Percentiles rank a stretch among this genome's conserved stretches.
Evolutionary conservation across 2,329 filamentous ascomycete genomes (phyloP).

Genomic region (Ilyonectria mors-panacis): DNA sequence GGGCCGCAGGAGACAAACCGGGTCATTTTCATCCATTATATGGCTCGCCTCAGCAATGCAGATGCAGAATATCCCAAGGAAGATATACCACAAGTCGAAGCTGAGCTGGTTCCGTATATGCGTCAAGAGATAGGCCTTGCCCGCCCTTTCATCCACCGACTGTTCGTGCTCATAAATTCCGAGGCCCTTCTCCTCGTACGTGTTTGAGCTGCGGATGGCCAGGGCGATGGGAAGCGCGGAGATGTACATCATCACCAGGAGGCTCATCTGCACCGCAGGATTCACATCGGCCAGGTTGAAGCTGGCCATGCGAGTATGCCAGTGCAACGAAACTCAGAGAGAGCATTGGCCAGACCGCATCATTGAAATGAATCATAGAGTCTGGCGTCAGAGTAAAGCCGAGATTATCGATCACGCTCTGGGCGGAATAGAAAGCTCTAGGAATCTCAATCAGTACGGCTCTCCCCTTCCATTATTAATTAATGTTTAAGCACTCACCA

Average conservation of each 20-base stretch:
- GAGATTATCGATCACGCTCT: conserved; percentile 67
- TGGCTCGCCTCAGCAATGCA: conserved; percentile 48
- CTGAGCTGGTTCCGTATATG: conserved; percentile 56
- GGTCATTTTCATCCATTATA: conserved; percentile 43
- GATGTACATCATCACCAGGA: conserved; percentile 77
- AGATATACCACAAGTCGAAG: conserved; percentile 60
- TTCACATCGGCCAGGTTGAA: conserved; percentile 66
- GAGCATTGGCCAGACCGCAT: conserved; percentile 59
- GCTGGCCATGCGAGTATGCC: conserved; percentile 63
- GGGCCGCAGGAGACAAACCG: conserved; percentile 30
- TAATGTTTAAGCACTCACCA: conserved; percentile 56
- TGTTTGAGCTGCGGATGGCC: conserved; percentile 71
- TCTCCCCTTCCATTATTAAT: background rate
- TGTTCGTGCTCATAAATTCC: conserved; percentile 65
- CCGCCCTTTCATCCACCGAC: conserved; percentile 45
- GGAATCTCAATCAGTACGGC: conserved; percentile 17
- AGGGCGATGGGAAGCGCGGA: conserved; percentile 73
- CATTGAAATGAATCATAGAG: conserved; percentile 65
- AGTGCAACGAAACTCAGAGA: conserved; percentile 65
- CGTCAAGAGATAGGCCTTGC: conserved; percentile 49
- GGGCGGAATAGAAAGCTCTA: conserved; percentile 64
- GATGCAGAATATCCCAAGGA: conserved; percentile 54
- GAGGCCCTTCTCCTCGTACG: conserved; percentile 73
- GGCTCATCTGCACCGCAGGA: conserved; percentile 70
- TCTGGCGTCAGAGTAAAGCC: conserved; percentile 69